These are phyloP conservation scores for Alternaria gansuensis DNA, from an alignment of 2,329 filamentous ascomycete species.

Conservation along the genomic window DNA sequence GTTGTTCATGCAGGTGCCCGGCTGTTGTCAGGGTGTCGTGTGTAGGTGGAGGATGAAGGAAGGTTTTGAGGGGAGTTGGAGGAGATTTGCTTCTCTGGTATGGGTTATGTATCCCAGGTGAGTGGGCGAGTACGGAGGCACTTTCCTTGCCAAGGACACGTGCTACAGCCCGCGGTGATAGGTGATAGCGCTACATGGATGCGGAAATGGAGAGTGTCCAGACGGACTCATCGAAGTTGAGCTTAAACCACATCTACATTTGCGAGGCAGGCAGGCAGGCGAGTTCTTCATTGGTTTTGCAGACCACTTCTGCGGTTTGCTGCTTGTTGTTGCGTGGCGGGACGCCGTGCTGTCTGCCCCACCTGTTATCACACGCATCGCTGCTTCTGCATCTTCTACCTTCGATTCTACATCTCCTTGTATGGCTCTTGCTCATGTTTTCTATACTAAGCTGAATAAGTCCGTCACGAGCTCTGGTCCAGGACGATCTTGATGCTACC, in stretches of 20 bases:
- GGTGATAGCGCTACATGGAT: background rate
- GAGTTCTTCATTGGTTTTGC: background rate
- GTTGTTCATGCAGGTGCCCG: conserved; percentile 1
- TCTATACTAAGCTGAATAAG: too few relatives aligned
- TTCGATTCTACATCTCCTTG: background rate
- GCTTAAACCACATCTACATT: background rate
- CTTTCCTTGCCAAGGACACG: background rate
- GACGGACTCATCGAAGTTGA: background rate
- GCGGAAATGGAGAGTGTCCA: background rate
- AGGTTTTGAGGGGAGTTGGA: background rate
- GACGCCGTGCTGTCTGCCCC: background rate
- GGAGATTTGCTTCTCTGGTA: background rate
- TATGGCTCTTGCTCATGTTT: background rate
- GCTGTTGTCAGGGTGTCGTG: background rate
- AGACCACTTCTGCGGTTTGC: background rate
- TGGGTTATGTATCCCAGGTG: background rate
- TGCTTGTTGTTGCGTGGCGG: background rate
- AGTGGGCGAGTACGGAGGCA: background rate
- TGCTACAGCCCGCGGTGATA: background rate
- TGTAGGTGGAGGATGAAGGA: background rate
- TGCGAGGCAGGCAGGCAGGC: background rate
- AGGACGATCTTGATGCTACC: background rate
- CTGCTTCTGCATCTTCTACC: background rate
- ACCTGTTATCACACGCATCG: background rate
- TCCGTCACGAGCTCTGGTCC: background rate